Base-by-base conservation (phyloP, 108 stramenopile genomes). In the Bacterosira constricta region DNA sequence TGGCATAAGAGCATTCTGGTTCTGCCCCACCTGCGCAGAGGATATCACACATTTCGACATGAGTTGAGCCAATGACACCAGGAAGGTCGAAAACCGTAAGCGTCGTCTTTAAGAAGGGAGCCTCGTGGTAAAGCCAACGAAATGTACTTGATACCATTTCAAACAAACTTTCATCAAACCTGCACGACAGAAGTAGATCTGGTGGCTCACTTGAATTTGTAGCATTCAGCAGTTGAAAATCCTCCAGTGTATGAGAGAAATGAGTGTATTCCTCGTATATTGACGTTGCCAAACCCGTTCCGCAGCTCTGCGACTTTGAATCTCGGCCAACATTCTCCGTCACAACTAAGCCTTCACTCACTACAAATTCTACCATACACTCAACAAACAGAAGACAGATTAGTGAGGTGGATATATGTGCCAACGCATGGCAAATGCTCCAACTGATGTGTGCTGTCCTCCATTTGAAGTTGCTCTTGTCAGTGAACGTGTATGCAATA, bases 201-300 rank as follows among this genome's bases (percentile, higher is more conserved):
- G 25, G 59, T 17, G 55, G 25, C 27, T 41, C 53, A 34, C 67
- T 63, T 29, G 74, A 60, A 63, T 67, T 55, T 17, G 64, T 63
- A 1, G 36, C 34, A 20, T 52, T 71, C 35, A 83, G 51, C 29
- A 71, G n/a, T 27, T 71, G 68, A 21, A 77, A 76, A 31, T 83
- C 75, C 3, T 73, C 63, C 0, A 83, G 63, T 9, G 54, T 39
- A 35, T 73, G 71, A 38, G 45, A 55, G 32, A 81, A 85, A 58
- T 85, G 80, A 9, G 46, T 74, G 66, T 78, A 84, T 69, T 85
- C 81, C 15, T 79, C 73, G 38, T 74, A 85, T 23, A 85, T 68
- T 38, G 80, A 82, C 20, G 77, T 73, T 23, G 84, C 84, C 42
- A 85, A 50, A 2, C 71, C 70, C 11, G 63, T 83, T 41, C 69